phyloP scores from a whole-genome alignment of 2,329 filamentous ascomycete genomes.

The Ceratocystiopsis sp. region DNA sequence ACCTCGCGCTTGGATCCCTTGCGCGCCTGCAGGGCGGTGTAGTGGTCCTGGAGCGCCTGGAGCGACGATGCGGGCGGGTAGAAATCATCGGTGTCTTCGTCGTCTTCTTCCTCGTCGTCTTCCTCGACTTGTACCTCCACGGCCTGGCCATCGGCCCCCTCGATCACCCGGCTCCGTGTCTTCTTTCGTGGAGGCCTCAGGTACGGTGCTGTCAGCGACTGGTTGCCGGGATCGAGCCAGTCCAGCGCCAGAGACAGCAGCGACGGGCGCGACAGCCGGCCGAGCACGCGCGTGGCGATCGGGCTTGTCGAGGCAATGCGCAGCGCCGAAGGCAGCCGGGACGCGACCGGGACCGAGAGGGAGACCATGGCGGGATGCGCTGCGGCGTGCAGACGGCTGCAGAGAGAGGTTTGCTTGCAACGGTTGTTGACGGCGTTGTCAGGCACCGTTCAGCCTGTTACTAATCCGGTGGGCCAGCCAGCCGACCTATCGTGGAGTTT shows the following conservation, averaged over 20 bases:
- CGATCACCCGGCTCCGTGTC: too few relatives aligned
- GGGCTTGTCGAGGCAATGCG: slow-evolving; percentile 49
- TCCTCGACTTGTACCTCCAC: too few relatives aligned
- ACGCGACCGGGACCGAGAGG: slow-evolving; percentile 52
- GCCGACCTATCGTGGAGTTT: too few relatives aligned
- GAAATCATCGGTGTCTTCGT: slow-evolving; percentile 44
- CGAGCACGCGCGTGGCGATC: slow-evolving; percentile 47
- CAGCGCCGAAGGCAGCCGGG: slow-evolving; percentile 53
- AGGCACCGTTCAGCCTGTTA: too few relatives aligned
- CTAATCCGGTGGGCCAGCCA: not conserved
- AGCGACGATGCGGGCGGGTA: slow-evolving; percentile 52
- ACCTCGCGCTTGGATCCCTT: slow-evolving; percentile 48
- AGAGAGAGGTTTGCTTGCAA: too few relatives aligned
- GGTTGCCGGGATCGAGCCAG: slow-evolving; percentile 58
- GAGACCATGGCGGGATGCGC: slow-evolving; percentile 25
- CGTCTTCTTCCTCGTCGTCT: slow-evolving; percentile 15
- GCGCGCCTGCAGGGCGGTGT: slow-evolving; percentile 39
- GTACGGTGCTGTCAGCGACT: slow-evolving; percentile 41
- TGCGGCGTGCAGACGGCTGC: not conserved
- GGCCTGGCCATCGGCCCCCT: not conserved
- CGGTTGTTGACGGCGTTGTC: too few relatives aligned
- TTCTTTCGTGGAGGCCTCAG: slow-evolving; percentile 19
- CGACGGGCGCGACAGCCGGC: slow-evolving; percentile 52
- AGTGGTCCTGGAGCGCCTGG: slow-evolving; percentile 48
- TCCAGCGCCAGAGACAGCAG: slow-evolving; percentile 55